Conservation (phyloP, 2,329 filamentous ascomycete species). For the Penicillium frequentans region DNA sequence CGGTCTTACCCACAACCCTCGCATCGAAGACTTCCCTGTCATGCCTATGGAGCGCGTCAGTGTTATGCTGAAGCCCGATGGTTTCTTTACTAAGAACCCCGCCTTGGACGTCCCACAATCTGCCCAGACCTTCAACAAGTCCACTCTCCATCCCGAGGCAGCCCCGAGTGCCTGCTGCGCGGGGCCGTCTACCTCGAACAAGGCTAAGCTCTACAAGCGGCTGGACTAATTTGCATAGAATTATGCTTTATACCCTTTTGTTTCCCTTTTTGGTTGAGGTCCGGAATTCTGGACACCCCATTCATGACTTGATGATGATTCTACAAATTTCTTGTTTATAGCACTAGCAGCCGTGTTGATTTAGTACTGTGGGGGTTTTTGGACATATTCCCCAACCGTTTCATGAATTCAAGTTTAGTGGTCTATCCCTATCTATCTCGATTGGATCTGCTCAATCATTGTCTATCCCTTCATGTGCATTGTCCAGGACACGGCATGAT, state of each 20-base stretch:
- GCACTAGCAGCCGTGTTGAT: not conserved
- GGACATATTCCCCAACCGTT: not conserved
- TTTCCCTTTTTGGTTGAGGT: not conserved
- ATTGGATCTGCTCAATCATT: too few relatives aligned
- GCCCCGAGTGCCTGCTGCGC: constrained; percentile 16
- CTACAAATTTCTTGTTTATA: not conserved
- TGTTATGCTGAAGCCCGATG: constrained; percentile 51
- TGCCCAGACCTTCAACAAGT: constrained; percentile 44
- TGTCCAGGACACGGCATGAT: too few relatives aligned
- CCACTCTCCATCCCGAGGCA: constrained; percentile 32
- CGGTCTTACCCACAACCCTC: constrained; percentile 64
- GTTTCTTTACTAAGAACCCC: constrained; percentile 55
- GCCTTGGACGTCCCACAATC: constrained; percentile 49
- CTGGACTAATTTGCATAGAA: constrained; percentile 16
- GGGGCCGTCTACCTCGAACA: constrained; percentile 19
- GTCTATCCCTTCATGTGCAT: too few relatives aligned
- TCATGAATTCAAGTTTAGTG: not conserved
- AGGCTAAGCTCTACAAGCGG: constrained; percentile 34
- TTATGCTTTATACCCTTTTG: not conserved
- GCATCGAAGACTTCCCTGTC: constrained; percentile 67
- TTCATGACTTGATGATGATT: not conserved
- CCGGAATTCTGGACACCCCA: too few relatives aligned
- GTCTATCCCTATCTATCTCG: not conserved
- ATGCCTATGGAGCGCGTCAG: constrained; percentile 62
- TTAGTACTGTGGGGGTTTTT: not conserved